phyloP scores from a whole-genome alignment of 208 protist species.

The Trypanosoma congolense region DNA sequence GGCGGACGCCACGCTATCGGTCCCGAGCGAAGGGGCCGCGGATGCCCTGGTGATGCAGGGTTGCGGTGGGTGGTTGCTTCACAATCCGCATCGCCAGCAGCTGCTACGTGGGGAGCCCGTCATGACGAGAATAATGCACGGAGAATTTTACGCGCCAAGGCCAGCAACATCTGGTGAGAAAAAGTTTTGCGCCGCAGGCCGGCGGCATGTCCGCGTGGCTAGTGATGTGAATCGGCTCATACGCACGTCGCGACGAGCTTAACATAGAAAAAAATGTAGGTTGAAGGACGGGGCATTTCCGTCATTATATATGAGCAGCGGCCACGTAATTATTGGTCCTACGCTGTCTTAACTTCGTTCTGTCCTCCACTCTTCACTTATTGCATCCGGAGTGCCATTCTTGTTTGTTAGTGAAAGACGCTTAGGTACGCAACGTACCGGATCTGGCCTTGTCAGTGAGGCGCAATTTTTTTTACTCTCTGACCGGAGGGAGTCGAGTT shows the following conservation, averaged over 20 bases:
- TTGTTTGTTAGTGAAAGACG: too few species aligned
- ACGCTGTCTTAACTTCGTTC: too few species aligned
- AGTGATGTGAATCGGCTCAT: conserved; percentile 40
- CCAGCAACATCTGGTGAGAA: neutral
- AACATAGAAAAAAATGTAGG: conserved; percentile 1
- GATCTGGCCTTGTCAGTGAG: too few species aligned
- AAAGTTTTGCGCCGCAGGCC: conserved; percentile 34
- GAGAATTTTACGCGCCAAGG: conserved; percentile 55
- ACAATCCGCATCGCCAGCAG: conserved; percentile 69
- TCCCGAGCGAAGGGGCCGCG: conserved; percentile 46
- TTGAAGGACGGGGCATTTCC: conserved; percentile 1
- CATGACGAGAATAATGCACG: conserved; percentile 74
- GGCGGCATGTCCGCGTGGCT: conserved; percentile 40
- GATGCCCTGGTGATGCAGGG: conserved; percentile 29
- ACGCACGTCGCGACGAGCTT: neutral
- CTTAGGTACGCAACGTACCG: too few species aligned
- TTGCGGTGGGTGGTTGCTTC: conserved; percentile 45
- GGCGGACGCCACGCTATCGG: conserved; percentile 17
- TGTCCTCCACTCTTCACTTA: too few species aligned
- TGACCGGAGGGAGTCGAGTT: too few species aligned
- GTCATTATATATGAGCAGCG: too few species aligned
- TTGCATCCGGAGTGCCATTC: too few species aligned
- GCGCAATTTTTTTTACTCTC: too few species aligned
- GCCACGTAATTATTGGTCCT: too few species aligned
- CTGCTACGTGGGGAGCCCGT: conserved; percentile 56